phyloP scores from a whole-genome alignment of 768 basidiomycete species.

The Pleurotus giganteus region DNA sequence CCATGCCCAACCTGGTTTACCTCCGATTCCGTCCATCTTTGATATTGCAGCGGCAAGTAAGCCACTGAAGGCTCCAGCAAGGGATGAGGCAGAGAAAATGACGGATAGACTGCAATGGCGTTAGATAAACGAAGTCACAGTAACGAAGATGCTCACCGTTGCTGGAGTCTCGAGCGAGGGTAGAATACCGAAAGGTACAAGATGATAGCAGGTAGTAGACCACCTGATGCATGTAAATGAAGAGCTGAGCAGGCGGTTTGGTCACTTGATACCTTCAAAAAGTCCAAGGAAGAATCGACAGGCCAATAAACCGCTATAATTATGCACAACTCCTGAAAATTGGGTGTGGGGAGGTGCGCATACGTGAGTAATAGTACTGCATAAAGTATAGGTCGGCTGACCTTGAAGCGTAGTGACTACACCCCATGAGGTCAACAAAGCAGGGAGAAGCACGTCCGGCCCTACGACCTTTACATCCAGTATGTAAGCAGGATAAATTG shows the following conservation, averaged over 20 bases:
- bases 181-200: constrained; percentile 4
- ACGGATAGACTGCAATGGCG: constrained; percentile 13
- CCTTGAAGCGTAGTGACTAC: constrained; percentile 41
- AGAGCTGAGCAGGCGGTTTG: no score
- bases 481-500: constrained; percentile 7
- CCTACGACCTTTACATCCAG: constrained; percentile 32
- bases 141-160: constrained; percentile 1
- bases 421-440: constrained; percentile 46
- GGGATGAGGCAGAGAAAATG: constrained; percentile 24
- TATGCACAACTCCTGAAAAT: constrained; percentile 28
- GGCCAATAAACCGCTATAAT: constrained; percentile 36
- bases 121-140: not conserved
- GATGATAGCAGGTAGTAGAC: constrained; percentile 12
- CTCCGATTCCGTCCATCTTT: constrained; percentile 51
- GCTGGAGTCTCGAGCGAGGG: not conserved
- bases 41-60: constrained; percentile 57
- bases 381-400: constrained; percentile 3
- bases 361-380: no score
- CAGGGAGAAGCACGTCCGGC: constrained; percentile 43
- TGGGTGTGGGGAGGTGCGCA: no score
- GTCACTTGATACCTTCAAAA: constrained; percentile 32
- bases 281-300: constrained; percentile 44
- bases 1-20: constrained; percentile 54
- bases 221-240: no score
- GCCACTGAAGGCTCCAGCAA: constrained; percentile 45